Evolutionary conservation across 2,329 filamentous ascomycete species (phyloP).

Genomic region (Cryphonectria parasitica): DNA sequence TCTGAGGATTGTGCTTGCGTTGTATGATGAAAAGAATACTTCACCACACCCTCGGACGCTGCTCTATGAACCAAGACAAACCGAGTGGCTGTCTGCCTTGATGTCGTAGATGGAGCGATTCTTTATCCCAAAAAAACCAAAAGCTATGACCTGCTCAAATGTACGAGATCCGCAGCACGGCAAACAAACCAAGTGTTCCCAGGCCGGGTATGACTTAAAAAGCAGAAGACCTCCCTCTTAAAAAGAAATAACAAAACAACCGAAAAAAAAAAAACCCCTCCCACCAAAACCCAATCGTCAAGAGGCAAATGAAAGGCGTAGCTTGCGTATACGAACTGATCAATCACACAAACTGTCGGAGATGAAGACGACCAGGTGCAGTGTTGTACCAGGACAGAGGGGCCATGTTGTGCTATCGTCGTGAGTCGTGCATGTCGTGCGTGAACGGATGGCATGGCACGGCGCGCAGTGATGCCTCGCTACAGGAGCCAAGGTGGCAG

Average conservation of each 20-base stretch:
- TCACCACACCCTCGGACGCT: background rate
- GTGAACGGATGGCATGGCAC: background rate
- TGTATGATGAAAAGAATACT: background rate
- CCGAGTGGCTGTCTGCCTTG: background rate
- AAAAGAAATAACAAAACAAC: background rate
- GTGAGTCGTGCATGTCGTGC: no score
- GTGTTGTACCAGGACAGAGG: background rate
- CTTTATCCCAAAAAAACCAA: background rate
- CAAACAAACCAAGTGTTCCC: background rate
- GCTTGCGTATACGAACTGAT: background rate
- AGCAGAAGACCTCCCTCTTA: background rate
- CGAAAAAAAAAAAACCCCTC: background rate
- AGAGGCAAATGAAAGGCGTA: no score
- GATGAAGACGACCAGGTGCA: background rate
- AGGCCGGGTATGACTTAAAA: background rate
- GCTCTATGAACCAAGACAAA: background rate
- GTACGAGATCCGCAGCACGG: no score
- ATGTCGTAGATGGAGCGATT: background rate
- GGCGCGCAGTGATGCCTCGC: background rate
- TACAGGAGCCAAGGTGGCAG: background rate
- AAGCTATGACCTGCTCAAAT: background rate
- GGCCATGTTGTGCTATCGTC: background rate
- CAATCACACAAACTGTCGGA: background rate
- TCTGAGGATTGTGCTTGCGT: no score
- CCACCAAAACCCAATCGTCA: background rate